A percentile compares a stretch with the other conserved stretches of the same genome.
Evolutionary conservation across 2,329 filamentous ascomycete species (phyloP).

Genomic region (Ophiobolus disseminans): DNA sequence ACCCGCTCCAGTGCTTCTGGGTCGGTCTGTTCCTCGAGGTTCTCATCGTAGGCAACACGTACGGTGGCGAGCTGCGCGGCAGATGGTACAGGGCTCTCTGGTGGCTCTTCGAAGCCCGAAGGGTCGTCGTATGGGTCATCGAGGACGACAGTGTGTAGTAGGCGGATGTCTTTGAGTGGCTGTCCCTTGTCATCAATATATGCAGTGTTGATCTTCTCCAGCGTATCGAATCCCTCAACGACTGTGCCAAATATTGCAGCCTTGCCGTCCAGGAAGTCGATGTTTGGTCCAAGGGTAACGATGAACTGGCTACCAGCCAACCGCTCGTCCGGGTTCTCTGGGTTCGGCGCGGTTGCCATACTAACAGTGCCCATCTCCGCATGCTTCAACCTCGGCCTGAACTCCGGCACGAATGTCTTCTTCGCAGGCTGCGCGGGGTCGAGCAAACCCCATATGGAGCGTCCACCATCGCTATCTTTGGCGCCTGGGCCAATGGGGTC

Average conservation of each 20-base stretch:
- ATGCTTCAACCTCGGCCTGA: slow-evolving; percentile 88
- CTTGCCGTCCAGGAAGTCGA: slow-evolving; percentile 90
- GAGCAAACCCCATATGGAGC: slow-evolving; percentile 88
- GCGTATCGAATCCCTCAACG: slow-evolving; percentile 90
- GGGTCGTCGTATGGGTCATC: slow-evolving; percentile 94
- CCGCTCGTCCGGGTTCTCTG: slow-evolving; percentile 78
- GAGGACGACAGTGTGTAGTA: slow-evolving; percentile 88
- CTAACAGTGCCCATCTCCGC: slow-evolving; percentile 89
- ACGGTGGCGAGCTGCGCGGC: slow-evolving; percentile 89
- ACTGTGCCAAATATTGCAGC: slow-evolving; percentile 95
- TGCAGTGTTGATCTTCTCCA: slow-evolving; percentile 91
- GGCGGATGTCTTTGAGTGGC: slow-evolving; percentile 91
- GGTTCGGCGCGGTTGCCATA: slow-evolving; percentile 88
- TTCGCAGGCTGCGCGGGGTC: slow-evolving; percentile 67
- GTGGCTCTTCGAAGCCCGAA: slow-evolving; percentile 74
- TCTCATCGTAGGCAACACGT: slow-evolving; percentile 88
- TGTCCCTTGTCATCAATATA: slow-evolving; percentile 87
- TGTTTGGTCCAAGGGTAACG: slow-evolving; percentile 85
- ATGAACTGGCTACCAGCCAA: slow-evolving; percentile 92
- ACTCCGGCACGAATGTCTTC: slow-evolving; percentile 81
- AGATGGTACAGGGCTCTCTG: slow-evolving; percentile 79
- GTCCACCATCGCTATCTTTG: slow-evolving; percentile 86
- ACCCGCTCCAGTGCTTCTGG: slow-evolving; percentile 80
- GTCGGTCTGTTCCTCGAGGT: slow-evolving; percentile 78
- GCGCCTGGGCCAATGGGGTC: slow-evolving; percentile 90